phyloP scores from a whole-genome alignment of 495 filamentous ascomycete species.

The Penicillium argentinense region DNA sequence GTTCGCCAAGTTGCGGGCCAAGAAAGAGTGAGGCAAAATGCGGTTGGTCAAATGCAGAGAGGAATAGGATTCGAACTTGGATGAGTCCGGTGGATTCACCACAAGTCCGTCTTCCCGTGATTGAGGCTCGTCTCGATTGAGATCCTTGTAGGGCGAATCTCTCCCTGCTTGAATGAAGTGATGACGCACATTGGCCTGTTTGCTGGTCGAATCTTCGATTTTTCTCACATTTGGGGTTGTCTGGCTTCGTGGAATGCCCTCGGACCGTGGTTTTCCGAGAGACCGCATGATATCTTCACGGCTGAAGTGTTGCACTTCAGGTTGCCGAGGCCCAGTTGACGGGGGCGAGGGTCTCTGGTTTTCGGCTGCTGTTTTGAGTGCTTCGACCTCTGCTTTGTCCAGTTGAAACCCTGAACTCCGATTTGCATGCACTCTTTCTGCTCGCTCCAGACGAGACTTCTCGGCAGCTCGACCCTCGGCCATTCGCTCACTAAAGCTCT shows the following conservation, averaged over 20 bases:
- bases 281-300: constrained; percentile 64
- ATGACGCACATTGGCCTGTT: neutral
- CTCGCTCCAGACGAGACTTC: constrained; percentile 46
- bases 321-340: constrained; percentile 45
- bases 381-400: constrained; percentile 62
- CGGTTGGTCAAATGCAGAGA: constrained; percentile 81
- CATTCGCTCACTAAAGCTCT: constrained; percentile 85
- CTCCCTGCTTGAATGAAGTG: neutral
- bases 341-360: constrained; percentile 34
- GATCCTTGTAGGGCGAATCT: neutral
- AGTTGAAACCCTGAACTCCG: constrained; percentile 74
- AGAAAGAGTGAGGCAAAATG: constrained; percentile 75
- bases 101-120: constrained; percentile 8
- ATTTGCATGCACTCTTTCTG: constrained; percentile 55
- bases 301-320: constrained; percentile 51
- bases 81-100: constrained; percentile 36
- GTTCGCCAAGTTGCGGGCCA: constrained; percentile 70
- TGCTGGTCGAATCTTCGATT: constrained; percentile 1
- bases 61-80: constrained; percentile 81
- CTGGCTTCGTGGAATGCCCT: constrained; percentile 48
- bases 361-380: constrained; percentile 60
- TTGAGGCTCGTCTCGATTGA: constrained; percentile 1
- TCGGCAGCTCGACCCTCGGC: constrained; percentile 60
- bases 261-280: constrained; percentile 27
- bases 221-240: constrained; percentile 49